Evolutionary conservation across 2,329 filamentous ascomycete species (phyloP).

Genomic region (Cadophora luteo-olivacea): DNA sequence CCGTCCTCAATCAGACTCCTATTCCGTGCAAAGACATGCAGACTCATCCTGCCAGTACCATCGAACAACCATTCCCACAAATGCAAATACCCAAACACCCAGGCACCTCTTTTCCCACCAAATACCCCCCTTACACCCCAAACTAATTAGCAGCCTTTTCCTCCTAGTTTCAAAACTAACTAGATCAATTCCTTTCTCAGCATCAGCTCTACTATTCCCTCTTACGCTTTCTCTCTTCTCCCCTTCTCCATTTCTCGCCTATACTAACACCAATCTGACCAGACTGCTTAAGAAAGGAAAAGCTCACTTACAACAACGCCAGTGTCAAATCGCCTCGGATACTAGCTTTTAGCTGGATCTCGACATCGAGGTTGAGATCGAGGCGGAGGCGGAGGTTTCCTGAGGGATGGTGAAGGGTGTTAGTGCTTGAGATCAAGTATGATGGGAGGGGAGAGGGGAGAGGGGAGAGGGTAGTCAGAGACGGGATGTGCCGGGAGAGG

Average conservation of each 20-base stretch:
- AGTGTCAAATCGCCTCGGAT: slow-evolving; percentile 4
- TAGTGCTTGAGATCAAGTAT: background rate
- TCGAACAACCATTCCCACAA: too few species aligned
- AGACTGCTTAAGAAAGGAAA: background rate
- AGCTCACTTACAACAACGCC: slow-evolving; percentile 7
- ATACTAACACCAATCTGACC: background rate
- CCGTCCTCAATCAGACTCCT: too few species aligned
- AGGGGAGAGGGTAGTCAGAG: background rate
- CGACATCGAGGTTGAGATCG: slow-evolving; percentile 13
- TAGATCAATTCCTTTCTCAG: slow-evolving; percentile 15
- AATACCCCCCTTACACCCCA: too few species aligned
- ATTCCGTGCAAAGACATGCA: too few species aligned
- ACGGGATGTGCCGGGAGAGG: background rate
- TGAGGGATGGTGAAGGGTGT: background rate
- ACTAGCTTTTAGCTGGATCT: slow-evolving; percentile 13
- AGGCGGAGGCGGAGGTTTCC: slow-evolving; percentile 9
- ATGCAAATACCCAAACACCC: too few species aligned
- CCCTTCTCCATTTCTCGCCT: background rate
- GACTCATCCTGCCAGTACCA: too few species aligned
- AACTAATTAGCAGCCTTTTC: too few species aligned
- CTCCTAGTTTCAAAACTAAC: too few species aligned
- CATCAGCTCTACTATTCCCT: slow-evolving; percentile 7
- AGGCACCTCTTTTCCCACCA: too few species aligned
- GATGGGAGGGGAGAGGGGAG: background rate
- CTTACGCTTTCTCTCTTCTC: background rate